A percentile compares a stretch with the other conserved stretches of the same genome.
phyloP scores from a whole-genome alignment of 352 stramenopile genomes.

The Globisporangium radiosum region DNA sequence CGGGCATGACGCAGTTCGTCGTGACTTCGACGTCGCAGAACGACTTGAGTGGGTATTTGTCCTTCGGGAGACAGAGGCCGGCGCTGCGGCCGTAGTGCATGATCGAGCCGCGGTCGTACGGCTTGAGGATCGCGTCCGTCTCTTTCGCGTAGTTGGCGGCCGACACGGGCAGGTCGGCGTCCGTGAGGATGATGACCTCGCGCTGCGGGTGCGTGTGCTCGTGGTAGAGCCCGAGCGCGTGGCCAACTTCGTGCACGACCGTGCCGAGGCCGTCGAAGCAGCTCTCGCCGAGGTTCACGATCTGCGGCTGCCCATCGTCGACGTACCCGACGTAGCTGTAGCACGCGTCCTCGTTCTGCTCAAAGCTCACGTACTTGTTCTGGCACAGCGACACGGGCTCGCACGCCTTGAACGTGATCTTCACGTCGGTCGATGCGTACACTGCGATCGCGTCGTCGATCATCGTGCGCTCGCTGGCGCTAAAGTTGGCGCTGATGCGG shows the following conservation, averaged over 20 bases:
- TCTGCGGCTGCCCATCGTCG: conserved; percentile 51
- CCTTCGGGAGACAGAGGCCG: conserved; percentile 65
- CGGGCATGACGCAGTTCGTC: conserved; percentile 62
- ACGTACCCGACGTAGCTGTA: conserved; percentile 74
- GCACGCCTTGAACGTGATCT: conserved; percentile 62
- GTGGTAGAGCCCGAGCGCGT: conserved; percentile 60
- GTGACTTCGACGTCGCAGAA: conserved; percentile 65
- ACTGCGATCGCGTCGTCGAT: conserved; percentile 50
- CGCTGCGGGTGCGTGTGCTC: conserved; percentile 64
- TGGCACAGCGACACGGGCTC: conserved; percentile 45
- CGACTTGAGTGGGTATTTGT: conserved; percentile 46
- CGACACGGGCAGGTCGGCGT: conserved; percentile 50
- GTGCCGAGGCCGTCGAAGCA: conserved; percentile 53
- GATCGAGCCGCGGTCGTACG: conserved; percentile 67
- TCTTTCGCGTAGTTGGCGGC: conserved; percentile 67
- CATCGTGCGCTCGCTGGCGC: conserved; percentile 31
- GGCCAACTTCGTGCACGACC: conserved; percentile 58
- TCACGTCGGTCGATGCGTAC: conserved; percentile 51
- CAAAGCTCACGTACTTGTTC: conserved; percentile 66
- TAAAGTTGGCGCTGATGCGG: conserved; percentile 49
- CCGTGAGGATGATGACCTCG: conserved; percentile 64
- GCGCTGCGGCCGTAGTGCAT: conserved; percentile 71
- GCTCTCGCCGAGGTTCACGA: conserved; percentile 60
- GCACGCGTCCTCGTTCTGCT: conserved; percentile 61
- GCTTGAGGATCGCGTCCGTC: conserved; percentile 44